Percentiles rank a stretch among this genome's conserved stretches.
Conservation (phyloP, 2,329 filamentous ascomycete species). For the Cryphonectria parasitica region DNA sequence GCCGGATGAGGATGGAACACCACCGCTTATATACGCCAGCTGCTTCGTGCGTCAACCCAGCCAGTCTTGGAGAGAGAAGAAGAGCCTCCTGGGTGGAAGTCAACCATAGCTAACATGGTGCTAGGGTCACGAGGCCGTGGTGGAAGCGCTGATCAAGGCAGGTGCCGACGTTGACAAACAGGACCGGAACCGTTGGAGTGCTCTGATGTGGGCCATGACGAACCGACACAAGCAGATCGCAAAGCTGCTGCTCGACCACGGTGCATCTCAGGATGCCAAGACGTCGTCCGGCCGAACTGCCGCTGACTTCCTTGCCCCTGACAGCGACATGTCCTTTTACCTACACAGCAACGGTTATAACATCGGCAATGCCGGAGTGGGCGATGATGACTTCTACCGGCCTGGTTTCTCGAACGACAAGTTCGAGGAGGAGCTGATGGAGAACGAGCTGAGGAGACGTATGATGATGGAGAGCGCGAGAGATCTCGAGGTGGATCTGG, state of each 20-base stretch:
- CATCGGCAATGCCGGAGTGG: slow-evolving; percentile 77
- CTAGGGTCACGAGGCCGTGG: slow-evolving; percentile 86
- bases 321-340: slow-evolving; percentile 96
- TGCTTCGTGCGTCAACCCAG: slow-evolving; percentile 74
- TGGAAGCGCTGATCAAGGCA: slow-evolving; percentile 79
- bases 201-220: slow-evolving; percentile 99
- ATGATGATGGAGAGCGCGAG: slow-evolving; percentile 99
- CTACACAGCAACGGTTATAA: slow-evolving; percentile 92
- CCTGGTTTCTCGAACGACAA: slow-evolving; percentile 88
- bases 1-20: slow-evolving; percentile 90
- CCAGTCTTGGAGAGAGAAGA: not conserved
- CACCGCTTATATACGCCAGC: slow-evolving; percentile 95
- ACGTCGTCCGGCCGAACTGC: slow-evolving; percentile 92
- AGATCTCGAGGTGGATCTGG: slow-evolving; percentile 93
- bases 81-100: not conserved
- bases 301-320: slow-evolving; percentile 92
- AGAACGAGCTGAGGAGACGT: slow-evolving; percentile 90
- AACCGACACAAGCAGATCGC: slow-evolving; percentile 96
- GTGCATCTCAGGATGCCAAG: slow-evolving; percentile 93
- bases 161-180: slow-evolving; percentile 90
- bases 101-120: slow-evolving; percentile 28
- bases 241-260: slow-evolving; percentile 88
- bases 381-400: slow-evolving; percentile 86
- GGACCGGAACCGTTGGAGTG: slow-evolving; percentile 96
- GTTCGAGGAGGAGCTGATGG: slow-evolving; percentile 96